Base-by-base conservation (phyloP, 805 yeast genomes). In the Myxozyma neotropica region DNA sequence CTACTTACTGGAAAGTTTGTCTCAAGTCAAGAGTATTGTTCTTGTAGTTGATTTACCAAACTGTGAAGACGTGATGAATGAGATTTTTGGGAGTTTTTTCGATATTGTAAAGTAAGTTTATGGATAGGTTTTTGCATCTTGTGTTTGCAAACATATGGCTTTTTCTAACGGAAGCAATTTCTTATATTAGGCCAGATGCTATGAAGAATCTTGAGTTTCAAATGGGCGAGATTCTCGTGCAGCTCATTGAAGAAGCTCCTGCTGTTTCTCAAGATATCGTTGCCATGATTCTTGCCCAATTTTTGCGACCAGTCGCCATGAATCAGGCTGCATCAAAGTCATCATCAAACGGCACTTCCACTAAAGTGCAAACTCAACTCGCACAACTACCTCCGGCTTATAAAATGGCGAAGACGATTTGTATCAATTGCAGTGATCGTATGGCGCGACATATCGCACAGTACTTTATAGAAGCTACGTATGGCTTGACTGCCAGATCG, bases 361-460 rank as follows among this genome's bases (percentile, higher is more conserved):
- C 55, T 19, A 55, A 47, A 42, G 55, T 55, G 4, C 61, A 59
- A 49, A 43, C 56, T 7, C 45, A 44, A 29, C 38, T 58, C 4
- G 23, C 55, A 24, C 65, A 26, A 48, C 55, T 79, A 2, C 80
- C 83, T 49, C 83, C 88, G 1, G 88, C 87, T 0, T 85, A 86
- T 69, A 81, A 80, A 42, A 80, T 89, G 66, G 83, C 91, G 4
- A 70, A 86, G 38, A 77, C 81, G 13, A 79, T 91, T 2, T 89
- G 96, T 69, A 85, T 83, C 58, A 76, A 83, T 0, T 88, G 88
- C 66, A 72, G 84, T 1, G 95, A 88, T 63, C 78, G 90, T 61
- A 78, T 91, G 80, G 82, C 93, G 15, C 80, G 96, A 64, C 83
- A 83, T 61, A 77, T 89, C 35, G 87, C 95, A 2, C 91, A 86